Base-by-base conservation (phyloP, 306 rosid genomes). In the Corylus avellana region DNA sequence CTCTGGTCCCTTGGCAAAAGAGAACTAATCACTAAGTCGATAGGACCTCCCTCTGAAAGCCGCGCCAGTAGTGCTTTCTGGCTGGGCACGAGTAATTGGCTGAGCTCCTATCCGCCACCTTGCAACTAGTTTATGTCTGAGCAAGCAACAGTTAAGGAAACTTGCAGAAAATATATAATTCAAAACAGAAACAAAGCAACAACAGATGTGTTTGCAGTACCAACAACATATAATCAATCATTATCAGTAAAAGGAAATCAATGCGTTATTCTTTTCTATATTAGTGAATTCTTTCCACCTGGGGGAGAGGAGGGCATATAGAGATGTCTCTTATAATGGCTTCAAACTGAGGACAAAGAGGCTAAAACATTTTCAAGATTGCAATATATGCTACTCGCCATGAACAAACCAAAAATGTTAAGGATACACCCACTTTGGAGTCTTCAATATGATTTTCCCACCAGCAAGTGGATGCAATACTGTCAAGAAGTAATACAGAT, bases 371-470 rank as follows among this genome's bases (percentile, higher is more conserved):
- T 29, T 16, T 70, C 61, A 70, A 73, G 39, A 64, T 11, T 59
- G 69, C 32, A 71, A 25, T 37, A 55, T 64, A 46, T 50, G 50
- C 74, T 42, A 56, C 77, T 70, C 75, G 77, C 75, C 47, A 61
- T 72, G 59, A 64, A 72, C 37, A 70, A 61, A 73, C 51, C 47
- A 84, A 64, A 59, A 57, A 32, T 58, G 64, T 2, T 3, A 88
- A 91, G 99, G 99, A 95, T 95, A 95, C 99, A 93, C 92, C 99
- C 97, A 95, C 50, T 75, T 48, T 51, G 99, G 99, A 84, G 98
- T 95, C 88, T 77, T 83, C 75, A 95, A 73, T 64, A 93, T 82
- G 85, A 88, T 88, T 82, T 79, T 91, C 69, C 99, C 98, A 79
- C 96, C 94, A 5, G 99, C 92, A 74, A 93, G 86, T 22, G 98